Base-by-base conservation (phyloP, 805 yeast species). In the Ogataea polymorpha region DNA sequence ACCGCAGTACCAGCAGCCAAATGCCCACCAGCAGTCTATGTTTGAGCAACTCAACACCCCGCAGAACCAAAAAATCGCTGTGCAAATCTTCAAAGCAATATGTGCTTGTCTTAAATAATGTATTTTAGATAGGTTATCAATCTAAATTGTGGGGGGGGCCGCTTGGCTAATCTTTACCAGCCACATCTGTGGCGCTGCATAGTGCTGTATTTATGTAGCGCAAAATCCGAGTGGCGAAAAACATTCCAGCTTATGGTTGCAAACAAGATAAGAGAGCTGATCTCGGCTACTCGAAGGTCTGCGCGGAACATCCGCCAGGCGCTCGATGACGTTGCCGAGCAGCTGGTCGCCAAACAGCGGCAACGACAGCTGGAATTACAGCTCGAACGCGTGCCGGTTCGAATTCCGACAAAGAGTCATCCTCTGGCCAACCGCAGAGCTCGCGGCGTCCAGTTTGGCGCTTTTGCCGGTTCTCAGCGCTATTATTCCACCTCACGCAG, bases 281-380 rank as follows among this genome's bases (percentile, higher is more conserved):
- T 73, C 25, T 62, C 74, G 44, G 63, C 67, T 45, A 64, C 77
- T 12, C 64, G 72, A 36, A 68, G 65, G 50, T 66, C 78, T 15
- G 71, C 75, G 25, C 62, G 69, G 47, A 73, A 71, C 41, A 61
- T 72, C 44, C 68, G 71, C 43, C 69, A 70, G 54, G 67, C 70
- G 21, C 63, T 76, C 18, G 72, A 73, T 48, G 80, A 76, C 44
- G 61, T 76, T 40, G 67, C 70, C 25, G 69, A 67, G 49, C 61
- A 58, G 44, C 47, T 59, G 21, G 44, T 53, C 5, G 50, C 56
- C 8, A 50, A 55, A 26, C 55, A 55, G 35, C 45, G 54, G 11
- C 61, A 51, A 24, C 61, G 67, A 2, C 70, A 67, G 13, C 41
- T 45, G 23, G 56, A 55, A 21, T 53, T 50, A 3, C 53, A 56